Conservation (phyloP, 169 alveolate genomes). For the Plasmodium cynomolgi region DNA sequence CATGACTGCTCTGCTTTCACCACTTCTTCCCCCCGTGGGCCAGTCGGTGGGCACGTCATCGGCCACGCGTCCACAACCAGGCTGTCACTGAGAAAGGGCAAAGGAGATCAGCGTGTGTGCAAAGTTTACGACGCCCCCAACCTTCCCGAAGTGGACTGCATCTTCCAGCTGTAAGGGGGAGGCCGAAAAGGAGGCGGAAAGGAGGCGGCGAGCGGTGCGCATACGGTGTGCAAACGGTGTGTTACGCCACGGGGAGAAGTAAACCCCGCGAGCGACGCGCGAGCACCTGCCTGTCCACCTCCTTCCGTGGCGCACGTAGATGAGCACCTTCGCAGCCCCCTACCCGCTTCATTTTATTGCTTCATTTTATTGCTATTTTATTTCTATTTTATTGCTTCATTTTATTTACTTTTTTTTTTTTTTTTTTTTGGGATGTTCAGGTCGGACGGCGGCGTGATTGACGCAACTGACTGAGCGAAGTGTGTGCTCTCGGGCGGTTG, state of each 20-base stretch:
- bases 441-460: slow-evolving; percentile 76
- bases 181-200: background rate
- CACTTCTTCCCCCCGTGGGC: background rate
- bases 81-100: slow-evolving; percentile 95
- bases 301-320: background rate
- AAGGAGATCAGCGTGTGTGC: slow-evolving; percentile 95
- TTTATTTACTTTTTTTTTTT: background rate
- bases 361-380: background rate
- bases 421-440: slow-evolving; percentile 39
- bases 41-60: slow-evolving; percentile 98
- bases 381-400: background rate
- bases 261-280: no score
- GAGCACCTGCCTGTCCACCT: background rate
- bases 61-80: slow-evolving; percentile 98
- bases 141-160: slow-evolving; percentile 96
- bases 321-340: background rate
- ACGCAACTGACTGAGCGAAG: slow-evolving; percentile 67
- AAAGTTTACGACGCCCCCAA: slow-evolving; percentile 97
- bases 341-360: background rate
- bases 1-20: background rate
- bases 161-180: slow-evolving; percentile 85
- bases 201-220: background rate
- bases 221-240: background rate
- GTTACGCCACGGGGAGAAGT: no score
- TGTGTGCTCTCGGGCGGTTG: background rate